Evolutionary conservation across 768 basidiomycete genomes (phyloP), one percentile per base, ranked within the genome.

Genomic region (Lactarius psammicola): DNA sequence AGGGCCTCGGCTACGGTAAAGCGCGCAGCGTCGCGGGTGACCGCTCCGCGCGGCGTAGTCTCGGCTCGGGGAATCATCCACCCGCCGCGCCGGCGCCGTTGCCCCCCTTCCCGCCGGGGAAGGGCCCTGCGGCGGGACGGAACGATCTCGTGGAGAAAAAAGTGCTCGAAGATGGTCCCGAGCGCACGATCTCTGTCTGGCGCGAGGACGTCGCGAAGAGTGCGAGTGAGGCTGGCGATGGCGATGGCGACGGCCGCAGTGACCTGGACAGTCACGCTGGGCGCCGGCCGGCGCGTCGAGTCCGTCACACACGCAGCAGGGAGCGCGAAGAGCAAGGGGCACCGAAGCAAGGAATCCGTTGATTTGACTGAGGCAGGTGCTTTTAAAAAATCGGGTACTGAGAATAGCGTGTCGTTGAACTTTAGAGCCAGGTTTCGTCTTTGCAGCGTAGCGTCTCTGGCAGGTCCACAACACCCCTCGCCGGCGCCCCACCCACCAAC

Each of bases 111-210:
- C 38, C 65, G 13, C 23, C 46, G 3, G 63, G 49, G 15, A 62
- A 33, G 42, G 69, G 67, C 10, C 62, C 69, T 11, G 68, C 71
- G 60, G 65, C 64, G 67, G 73, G 73, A 20, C 66, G 68, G 34
- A 59, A 65, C 23, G 74, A 75, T 53, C 69, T 78, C 11, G 75
- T 77, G 40, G 74, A 77, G 71, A 68, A 73, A 59, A 69, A 68
- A 23, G 71, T 77, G 33, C 51, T 76, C 44, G 76, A 77, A 64
- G 76, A 78, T 61, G 73, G 74, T 49, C 75, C 77, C 13, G 67
- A 72, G 59, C 73, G 74, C 54, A 77, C 74, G n/a, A 74, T 78
- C 58, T 74, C 76, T 33, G 60, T 76, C 15, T 78, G 77, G 77
- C 72, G 77, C 49, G 76, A 77, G 68, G 64, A 66, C 2, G 76